phyloP scores from a whole-genome alignment of 768 basidiomycete species.

The Brasilioporus rufonigricans region DNA sequence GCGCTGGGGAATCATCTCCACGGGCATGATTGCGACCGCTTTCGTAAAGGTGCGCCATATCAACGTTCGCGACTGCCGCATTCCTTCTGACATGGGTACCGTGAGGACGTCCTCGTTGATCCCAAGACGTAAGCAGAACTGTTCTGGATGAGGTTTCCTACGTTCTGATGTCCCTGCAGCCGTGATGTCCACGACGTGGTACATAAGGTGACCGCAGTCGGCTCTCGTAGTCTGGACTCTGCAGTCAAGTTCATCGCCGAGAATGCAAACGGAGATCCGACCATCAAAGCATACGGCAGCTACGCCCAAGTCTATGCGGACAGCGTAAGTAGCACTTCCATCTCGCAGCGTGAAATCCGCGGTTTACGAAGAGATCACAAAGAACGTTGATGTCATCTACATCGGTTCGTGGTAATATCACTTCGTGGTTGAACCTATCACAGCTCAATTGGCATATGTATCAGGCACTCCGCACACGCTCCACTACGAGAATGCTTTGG shows the following conservation, averaged over 20 bases:
- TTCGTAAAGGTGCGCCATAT: slow-evolving; percentile 60
- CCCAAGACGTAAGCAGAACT: slow-evolving; percentile 59
- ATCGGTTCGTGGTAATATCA: slow-evolving; percentile 46
- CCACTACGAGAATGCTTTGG: slow-evolving; percentile 76
- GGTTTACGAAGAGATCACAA: slow-evolving; percentile 3
- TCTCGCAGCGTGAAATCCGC: background rate
- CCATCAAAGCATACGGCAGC: slow-evolving; percentile 65
- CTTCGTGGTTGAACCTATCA: background rate
- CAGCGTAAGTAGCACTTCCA: slow-evolving; percentile 41
- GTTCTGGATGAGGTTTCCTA: background rate
- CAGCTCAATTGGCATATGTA: slow-evolving; percentile 1
- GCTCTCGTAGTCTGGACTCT: slow-evolving; percentile 67
- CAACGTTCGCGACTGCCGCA: background rate
- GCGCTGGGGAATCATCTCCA: slow-evolving; percentile 88
- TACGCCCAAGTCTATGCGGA: slow-evolving; percentile 77
- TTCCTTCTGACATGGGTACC: slow-evolving; percentile 2
- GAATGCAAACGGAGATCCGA: slow-evolving; percentile 46
- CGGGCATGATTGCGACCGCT: slow-evolving; percentile 63
- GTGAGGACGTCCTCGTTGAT: slow-evolving; percentile 72
- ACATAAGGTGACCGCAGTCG: slow-evolving; percentile 72
- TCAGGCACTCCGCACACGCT: slow-evolving; percentile 81
- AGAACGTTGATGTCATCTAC: slow-evolving; percentile 77
- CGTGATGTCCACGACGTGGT: slow-evolving; percentile 62
- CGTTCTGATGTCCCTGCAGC: slow-evolving; percentile 33
- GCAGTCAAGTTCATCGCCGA: slow-evolving; percentile 67